A percentile compares a stretch with the other conserved stretches of the same genome.
Conservation (phyloP, 2,329 filamentous ascomycete species). For the Fusarium paranaense region DNA sequence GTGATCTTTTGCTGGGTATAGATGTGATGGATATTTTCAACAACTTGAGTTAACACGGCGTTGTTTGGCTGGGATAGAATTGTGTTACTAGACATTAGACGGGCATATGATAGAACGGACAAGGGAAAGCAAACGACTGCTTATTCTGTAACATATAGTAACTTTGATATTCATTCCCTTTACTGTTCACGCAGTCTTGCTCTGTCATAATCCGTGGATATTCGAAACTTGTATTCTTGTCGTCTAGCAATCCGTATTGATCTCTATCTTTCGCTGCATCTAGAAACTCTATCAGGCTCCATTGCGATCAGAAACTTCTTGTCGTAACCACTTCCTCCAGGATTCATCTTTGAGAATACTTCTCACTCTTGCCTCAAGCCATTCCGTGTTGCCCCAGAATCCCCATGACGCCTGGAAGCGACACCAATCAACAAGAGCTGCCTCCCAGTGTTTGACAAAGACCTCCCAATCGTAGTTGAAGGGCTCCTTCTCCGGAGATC, state of each 20-base stretch:
- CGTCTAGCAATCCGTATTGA: background rate
- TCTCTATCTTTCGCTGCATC: background rate
- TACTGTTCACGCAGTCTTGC: background rate
- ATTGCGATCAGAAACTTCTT: conserved; percentile 14
- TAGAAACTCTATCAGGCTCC: background rate
- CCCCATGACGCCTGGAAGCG: conserved; percentile 71
- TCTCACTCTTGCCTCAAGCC: conserved; percentile 66
- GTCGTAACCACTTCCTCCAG: conserved; percentile 60
- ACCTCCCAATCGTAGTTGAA: conserved; percentile 63
- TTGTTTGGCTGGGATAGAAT: background rate
- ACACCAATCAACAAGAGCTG: conserved; percentile 75
- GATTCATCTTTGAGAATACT: conserved; percentile 57
- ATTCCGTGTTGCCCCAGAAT: conserved; percentile 70
- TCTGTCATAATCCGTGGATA: background rate
- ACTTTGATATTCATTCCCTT: background rate
- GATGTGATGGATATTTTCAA: conserved; percentile 42
- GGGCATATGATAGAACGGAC: background rate
- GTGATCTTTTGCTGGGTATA: conserved; percentile 32
- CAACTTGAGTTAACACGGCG: background rate
- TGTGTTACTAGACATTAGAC: background rate
- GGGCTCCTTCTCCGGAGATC: background rate
- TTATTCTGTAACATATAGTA: background rate
- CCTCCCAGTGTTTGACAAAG: conserved; percentile 73
- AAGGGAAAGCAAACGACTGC: background rate
- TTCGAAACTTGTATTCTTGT: background rate